Conservation (phyloP, 768 basidiomycete genomes). For the Austroboletus eburneus region DNA sequence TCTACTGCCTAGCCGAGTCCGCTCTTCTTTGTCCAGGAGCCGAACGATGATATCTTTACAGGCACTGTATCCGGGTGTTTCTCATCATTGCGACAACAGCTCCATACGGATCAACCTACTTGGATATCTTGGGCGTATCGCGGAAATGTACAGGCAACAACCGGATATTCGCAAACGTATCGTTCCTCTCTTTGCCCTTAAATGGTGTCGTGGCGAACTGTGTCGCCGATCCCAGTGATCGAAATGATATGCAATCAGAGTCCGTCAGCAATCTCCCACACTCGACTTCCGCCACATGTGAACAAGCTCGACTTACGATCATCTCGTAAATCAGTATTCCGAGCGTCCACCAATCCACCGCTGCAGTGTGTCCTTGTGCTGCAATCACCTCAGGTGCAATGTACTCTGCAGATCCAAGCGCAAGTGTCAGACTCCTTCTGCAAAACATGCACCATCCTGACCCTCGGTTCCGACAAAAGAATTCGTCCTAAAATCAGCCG, state of each 20-base stretch:
- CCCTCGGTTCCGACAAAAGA: conserved; percentile 99
- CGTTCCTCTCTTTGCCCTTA: conserved; percentile 92
- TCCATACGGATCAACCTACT: conserved; percentile 40
- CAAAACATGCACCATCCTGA: conserved; percentile 33
- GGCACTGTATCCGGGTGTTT: conserved; percentile 44
- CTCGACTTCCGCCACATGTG: conserved; percentile 10
- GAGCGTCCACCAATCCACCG: conserved; percentile 99
- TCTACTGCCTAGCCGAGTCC: conserved; percentile 81
- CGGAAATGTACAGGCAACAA: conserved; percentile 81
- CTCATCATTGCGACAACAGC: conserved; percentile 8
- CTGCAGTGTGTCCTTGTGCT: conserved; percentile 93
- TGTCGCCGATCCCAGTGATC: conserved; percentile 14
- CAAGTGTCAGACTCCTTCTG: conserved; percentile 14
- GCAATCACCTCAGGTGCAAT: conserved; percentile 99
- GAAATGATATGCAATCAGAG: conserved; percentile 26
- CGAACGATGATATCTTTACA: conserved; percentile 87
- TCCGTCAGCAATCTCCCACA: conserved; percentile 32
- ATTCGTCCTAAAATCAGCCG: conserved; percentile 96
- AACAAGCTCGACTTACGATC: conserved; percentile 68
- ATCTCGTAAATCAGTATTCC: conserved; percentile 99
- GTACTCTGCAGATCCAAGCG: conserved; percentile 63
- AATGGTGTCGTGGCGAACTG: conserved; percentile 99
- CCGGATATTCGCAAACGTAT: conserved; percentile 96
- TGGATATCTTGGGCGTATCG: conserved; percentile 75
- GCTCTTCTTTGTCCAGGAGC: conserved; percentile 89